Evolutionary conservation across 805 yeast species (phyloP).

Genomic region (Millerozyma acaciae): DNA sequence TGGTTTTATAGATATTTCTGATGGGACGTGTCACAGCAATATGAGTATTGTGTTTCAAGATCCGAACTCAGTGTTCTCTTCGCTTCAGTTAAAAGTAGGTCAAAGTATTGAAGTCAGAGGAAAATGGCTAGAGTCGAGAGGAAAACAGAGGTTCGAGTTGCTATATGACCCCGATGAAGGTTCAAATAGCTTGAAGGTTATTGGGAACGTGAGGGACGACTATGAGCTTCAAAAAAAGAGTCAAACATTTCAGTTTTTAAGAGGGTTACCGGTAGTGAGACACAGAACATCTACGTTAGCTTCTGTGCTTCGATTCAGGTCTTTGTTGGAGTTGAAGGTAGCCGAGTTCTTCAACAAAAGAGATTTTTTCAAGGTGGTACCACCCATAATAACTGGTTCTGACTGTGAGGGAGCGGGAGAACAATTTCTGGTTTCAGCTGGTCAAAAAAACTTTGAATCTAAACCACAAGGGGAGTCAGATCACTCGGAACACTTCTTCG

Average conservation of each 20-base stretch:
- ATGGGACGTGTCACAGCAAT: conserved; percentile 61
- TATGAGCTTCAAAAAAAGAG: conserved; percentile 85
- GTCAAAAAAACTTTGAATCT: conserved; percentile 14
- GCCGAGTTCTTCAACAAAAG: conserved; percentile 49
- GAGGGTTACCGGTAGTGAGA: conserved; percentile 73
- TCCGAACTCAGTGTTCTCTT: conserved; percentile 15
- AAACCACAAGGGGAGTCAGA: conserved; percentile 9
- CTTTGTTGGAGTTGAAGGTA: conserved; percentile 55
- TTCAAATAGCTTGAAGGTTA: conserved; percentile 34
- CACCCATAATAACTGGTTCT: conserved; percentile 82
- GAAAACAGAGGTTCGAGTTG: conserved; percentile 32
- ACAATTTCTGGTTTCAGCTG: conserved; percentile 56
- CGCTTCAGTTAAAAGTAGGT: conserved; percentile 45
- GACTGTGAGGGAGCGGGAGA: conserved; percentile 99
- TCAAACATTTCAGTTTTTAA: conserved; percentile 60
- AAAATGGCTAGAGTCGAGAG: conserved; percentile 28
- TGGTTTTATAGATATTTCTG: conserved; percentile 75
- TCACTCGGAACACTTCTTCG: conserved; percentile 59
- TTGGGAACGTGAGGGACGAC: conserved; percentile 58
- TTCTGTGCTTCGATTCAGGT: conserved; percentile 68
- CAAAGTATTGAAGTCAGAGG: conserved; percentile 36
- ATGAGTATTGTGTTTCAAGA: conserved; percentile 47
- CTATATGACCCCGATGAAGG: conserved; percentile 21
- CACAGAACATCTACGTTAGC: conserved; percentile 68
- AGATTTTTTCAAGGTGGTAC: conserved; percentile 68